Conservation (phyloP, 805 yeast species). For the Candida argentea region DNA sequence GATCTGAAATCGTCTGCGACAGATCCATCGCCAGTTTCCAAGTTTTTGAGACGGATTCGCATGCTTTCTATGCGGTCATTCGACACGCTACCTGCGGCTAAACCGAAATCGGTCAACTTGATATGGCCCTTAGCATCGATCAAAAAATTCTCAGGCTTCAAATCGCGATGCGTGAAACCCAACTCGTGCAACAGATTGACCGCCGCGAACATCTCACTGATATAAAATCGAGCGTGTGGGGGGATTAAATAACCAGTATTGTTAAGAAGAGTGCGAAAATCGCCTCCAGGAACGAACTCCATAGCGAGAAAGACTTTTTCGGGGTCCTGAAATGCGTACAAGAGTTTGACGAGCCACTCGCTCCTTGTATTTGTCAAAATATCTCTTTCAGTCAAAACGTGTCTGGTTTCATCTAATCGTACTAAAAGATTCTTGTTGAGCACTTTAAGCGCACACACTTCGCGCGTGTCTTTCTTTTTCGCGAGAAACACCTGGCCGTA, state of each 20-base stretch:
- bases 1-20: conserved; percentile 1
- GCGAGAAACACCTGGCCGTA: conserved; percentile 98
- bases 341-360: conserved; percentile 89
- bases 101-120: conserved; percentile 90
- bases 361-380: conserved; percentile 91
- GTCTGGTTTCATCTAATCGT: conserved; percentile 90
- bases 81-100: conserved; percentile 94
- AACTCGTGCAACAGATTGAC: conserved; percentile 88
- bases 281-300: conserved; percentile 99
- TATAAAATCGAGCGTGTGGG: conserved; percentile 90
- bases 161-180: conserved; percentile 94
- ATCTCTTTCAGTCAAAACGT: conserved; percentile 92
- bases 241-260: conserved; percentile 90
- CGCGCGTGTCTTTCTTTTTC: conserved; percentile 85
- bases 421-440: conserved; percentile 78
- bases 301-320: conserved; percentile 88
- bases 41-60: conserved; percentile 58
- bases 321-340: conserved; percentile 91
- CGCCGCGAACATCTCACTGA: conserved; percentile 93
- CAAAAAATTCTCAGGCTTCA: conserved; percentile 89
- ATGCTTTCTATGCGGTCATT: conserved; percentile 88
- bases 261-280: conserved; percentile 85
- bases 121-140: conserved; percentile 88
- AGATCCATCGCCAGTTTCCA: conserved; percentile 53
- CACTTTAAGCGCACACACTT: conserved; percentile 90